A percentile compares a stretch with the other conserved stretches of the same genome.
Evolutionary conservation across 495 filamentous ascomycete species (phyloP).

Genomic region (Tuber aestivum): DNA sequence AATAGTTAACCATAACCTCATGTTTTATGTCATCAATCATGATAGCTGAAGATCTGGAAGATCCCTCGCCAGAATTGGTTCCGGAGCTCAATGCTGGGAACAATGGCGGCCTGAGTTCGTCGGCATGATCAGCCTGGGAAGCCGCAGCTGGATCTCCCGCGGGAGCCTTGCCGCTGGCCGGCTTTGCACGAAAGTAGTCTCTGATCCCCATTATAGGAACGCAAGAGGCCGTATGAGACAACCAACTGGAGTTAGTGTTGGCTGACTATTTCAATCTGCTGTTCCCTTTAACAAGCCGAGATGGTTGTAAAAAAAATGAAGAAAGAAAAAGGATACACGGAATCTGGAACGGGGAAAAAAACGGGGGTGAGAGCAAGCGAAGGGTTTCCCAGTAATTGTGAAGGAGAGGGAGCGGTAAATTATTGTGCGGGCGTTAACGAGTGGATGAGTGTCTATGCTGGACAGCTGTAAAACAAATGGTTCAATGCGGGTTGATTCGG

Average conservation of each 20-base stretch:
- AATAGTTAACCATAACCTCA: slow-evolving; percentile 76
- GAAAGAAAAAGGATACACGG: background rate
- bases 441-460: background rate
- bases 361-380: background rate
- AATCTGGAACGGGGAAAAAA: background rate
- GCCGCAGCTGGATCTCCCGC: slow-evolving; percentile 24
- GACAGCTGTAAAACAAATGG: background rate
- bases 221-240: background rate
- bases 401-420: background rate
- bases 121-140: slow-evolving; percentile 40
- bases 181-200: slow-evolving; percentile 57
- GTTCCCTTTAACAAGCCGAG: background rate
- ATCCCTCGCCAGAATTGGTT: slow-evolving; percentile 28
- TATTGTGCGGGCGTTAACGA: background rate
- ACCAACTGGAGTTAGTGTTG: background rate
- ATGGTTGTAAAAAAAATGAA: background rate
- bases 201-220: slow-evolving; percentile 53
- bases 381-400: background rate
- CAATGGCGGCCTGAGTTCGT: slow-evolving; percentile 49
- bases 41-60: slow-evolving; percentile 49
- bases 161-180: slow-evolving; percentile 43
- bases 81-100: slow-evolving; percentile 28
- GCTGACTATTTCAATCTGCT: background rate
- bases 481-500: background rate
- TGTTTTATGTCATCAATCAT: slow-evolving; percentile 68